Conservation (phyloP, 805 yeast genomes). For the Pichia nakasei region DNA sequence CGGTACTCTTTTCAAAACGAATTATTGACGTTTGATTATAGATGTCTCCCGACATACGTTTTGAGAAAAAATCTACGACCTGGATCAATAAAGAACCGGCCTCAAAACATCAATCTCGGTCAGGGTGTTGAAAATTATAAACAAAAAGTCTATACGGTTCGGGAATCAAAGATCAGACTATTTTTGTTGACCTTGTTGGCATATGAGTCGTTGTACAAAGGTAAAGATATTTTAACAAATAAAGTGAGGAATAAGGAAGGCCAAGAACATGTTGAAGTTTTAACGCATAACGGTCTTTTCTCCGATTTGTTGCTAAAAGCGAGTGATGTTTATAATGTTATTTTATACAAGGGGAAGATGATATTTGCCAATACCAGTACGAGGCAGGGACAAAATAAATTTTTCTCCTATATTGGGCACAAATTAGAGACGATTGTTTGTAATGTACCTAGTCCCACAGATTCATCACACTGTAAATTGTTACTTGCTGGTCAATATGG, state of each 20-base stretch:
- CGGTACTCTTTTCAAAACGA: not conserved
- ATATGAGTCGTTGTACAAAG: conserved; percentile 4
- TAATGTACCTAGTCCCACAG: conserved; percentile 3
- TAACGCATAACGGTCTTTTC: conserved; percentile 11
- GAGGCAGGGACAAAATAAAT: conserved; percentile 4
- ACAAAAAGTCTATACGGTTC: not conserved
- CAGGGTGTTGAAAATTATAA: conserved; percentile 1
- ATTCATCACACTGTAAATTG: conserved; percentile 9
- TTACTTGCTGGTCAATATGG: conserved; percentile 9
- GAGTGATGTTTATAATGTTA: conserved; percentile 6
- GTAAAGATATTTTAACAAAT: not conserved
- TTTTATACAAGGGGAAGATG: conserved; percentile 7
- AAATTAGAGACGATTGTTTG: conserved; percentile 12
- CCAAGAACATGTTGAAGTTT: not conserved
- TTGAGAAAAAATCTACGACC: not conserved
- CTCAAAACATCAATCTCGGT: not conserved
- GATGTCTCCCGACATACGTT: not conserved
- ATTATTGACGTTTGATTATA: not conserved
- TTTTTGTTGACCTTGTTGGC: conserved; percentile 5
- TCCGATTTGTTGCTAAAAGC: conserved; percentile 5
- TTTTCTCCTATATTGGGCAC: conserved; percentile 11
- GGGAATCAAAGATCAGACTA: conserved; percentile 3
- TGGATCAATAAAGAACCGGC: not conserved
- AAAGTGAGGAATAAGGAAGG: not conserved
- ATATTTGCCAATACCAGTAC: conserved; percentile 8